Base-by-base conservation (phyloP, 164 flowering plant species). In the Vitis amurensis region DNA sequence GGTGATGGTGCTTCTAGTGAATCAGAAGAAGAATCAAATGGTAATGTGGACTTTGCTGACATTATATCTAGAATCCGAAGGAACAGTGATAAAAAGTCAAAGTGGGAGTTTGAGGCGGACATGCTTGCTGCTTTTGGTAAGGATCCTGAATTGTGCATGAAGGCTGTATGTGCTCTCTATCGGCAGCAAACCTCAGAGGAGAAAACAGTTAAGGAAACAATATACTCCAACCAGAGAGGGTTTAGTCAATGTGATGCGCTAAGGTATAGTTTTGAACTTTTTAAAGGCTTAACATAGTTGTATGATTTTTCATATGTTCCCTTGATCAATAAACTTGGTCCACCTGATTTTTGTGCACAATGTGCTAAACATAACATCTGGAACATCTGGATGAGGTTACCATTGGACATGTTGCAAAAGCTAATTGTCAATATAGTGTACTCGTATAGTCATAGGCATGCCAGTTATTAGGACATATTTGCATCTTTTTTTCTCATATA, bases 81-180 rank as follows among this genome's bases (percentile, higher is more conserved):
- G 78, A 79, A 57, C 14, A 84, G 74, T 74, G 65, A 73, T 52
- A 67, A 60, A 9, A 78, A 80, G 47, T 58, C 58, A 8, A 68
- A 74, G 64, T 92, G 93, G 94, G 77, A 81, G 17, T 85, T 71
- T 58, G 91, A 88, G 73, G 89, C 77, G 0, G 98, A 89, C 50
- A 88, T 92, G 94, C 89, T 88, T 58, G 79, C 92, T 63, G 89
- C 85, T 51, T 87, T 89, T 75, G 85, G 82, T 19, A 82, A 79
- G 75, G 86, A 83, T 71, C 83, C 87, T 48, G 81, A 80, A 68
- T 78, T 89, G 52, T 92, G 97, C 71, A 85, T 92, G 95, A 83
- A 65, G 69, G 94, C 96, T 48, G 92, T 92, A 10, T 92, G 97
- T 78, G 91, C 89, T 72, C 82, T 92, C 17, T 89, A 88, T 77